phyloP scores from a whole-genome alignment of 305 asterid genomes.

The Solanum hybrid region DNA sequence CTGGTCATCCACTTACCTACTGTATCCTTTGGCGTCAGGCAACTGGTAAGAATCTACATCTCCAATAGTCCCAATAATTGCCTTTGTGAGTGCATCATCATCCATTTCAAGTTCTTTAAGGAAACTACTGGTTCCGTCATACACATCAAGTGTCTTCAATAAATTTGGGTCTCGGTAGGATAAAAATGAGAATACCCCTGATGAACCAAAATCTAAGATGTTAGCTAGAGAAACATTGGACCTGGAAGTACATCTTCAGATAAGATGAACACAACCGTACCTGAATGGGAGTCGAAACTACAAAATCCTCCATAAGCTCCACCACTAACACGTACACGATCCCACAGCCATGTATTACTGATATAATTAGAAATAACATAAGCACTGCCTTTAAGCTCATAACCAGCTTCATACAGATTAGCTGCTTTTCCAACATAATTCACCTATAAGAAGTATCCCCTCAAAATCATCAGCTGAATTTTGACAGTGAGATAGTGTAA shows the following conservation, averaged over 20 bases:
- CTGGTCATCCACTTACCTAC: slow-evolving; percentile 43
- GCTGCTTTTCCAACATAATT: slow-evolving; percentile 99
- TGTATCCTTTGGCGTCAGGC: slow-evolving; percentile 97
- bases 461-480: neutral
- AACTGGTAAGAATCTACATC: slow-evolving; percentile 91
- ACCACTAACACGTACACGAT: slow-evolving; percentile 97
- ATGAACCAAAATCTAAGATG: slow-evolving; percentile 5
- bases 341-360: slow-evolving; percentile 94
- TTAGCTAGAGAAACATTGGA: neutral
- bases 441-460: slow-evolving; percentile 39
- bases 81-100: slow-evolving; percentile 84
- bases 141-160: slow-evolving; percentile 80
- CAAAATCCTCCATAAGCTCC: slow-evolving; percentile 99
- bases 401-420: slow-evolving; percentile 74
- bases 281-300: slow-evolving; percentile 92
- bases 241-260: slow-evolving; percentile 4
- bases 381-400: slow-evolving; percentile 90
- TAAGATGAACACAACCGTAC: slow-evolving; percentile 19
- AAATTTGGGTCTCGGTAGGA: slow-evolving; percentile 96
- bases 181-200: slow-evolving; percentile 89
- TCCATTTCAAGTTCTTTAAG: slow-evolving; percentile 82
- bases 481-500: neutral
- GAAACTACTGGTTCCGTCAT: slow-evolving; percentile 82
- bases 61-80: slow-evolving; percentile 96
- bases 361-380: slow-evolving; percentile 80